Conservation (phyloP, 179 eudicot species). For the Silene noctiflora region DNA sequence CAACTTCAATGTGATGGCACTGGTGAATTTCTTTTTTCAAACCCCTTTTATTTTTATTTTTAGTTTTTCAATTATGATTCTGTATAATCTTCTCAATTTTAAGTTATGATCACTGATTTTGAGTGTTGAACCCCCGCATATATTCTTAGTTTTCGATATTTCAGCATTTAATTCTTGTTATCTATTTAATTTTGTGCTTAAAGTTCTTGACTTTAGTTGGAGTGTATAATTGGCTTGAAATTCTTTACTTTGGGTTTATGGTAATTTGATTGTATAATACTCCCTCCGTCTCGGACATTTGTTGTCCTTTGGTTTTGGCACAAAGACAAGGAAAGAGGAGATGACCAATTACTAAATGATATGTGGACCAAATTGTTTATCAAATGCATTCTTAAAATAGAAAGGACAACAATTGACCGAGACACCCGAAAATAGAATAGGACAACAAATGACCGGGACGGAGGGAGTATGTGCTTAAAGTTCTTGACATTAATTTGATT, state of each 20-base stretch:
- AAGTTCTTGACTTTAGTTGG: neutral
- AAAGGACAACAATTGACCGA: no score
- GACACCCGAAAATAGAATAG: no score
- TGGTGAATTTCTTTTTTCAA: slow-evolving; percentile 35
- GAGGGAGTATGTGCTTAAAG: neutral
- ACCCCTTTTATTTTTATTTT: no score
- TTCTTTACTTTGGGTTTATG: neutral
- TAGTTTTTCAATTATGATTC: no score
- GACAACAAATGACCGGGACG: no score
- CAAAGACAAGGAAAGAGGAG: no score
- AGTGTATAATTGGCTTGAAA: neutral
- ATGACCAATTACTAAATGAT: no score
- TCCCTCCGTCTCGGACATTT: no score
- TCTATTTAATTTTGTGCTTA: neutral
- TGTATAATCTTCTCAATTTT: neutral
- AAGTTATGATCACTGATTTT: neutral
- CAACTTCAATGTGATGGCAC: slow-evolving; percentile 83
- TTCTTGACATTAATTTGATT: neutral
- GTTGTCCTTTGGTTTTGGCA: no score
- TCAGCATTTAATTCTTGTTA: neutral
- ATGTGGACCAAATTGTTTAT: no score
- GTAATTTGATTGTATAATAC: no score
- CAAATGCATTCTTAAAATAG: no score
- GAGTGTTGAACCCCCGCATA: neutral
- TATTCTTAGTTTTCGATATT: neutral